Conservation (phyloP, 306 rosid species). For the Acacia crassicarpa region DNA sequence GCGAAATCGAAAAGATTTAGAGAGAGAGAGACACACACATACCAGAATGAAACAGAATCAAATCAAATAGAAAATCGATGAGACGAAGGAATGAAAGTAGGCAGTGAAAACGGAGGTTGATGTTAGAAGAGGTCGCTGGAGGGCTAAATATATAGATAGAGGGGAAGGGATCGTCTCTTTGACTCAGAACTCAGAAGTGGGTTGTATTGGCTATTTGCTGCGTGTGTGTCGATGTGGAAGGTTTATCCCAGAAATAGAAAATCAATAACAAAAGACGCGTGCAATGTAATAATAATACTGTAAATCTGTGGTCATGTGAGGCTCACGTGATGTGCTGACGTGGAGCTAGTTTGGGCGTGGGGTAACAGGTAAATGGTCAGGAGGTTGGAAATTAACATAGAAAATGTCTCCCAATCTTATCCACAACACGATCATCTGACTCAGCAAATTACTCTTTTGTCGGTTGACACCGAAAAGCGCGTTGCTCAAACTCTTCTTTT, state of each 20-base stretch:
- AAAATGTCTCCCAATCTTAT: conserved; percentile 6
- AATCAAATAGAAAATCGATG: conserved; percentile 7
- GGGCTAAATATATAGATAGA: conserved; percentile 39
- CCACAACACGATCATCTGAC: conserved; percentile 33
- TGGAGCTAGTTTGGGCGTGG: background rate
- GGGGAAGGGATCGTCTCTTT: background rate
- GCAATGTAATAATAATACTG: background rate
- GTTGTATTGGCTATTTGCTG: background rate
- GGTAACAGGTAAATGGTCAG: background rate
- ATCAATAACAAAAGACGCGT: background rate
- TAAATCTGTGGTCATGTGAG: background rate
- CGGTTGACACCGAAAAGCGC: background rate
- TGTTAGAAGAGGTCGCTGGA: background rate
- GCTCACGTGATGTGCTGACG: conserved; percentile 7
- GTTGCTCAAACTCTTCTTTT: background rate
- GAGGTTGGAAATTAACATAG: background rate
- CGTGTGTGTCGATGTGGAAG: conserved; percentile 48
- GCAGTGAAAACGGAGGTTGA: conserved; percentile 33
- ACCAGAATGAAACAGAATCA: conserved; percentile 27
- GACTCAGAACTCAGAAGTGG: background rate
- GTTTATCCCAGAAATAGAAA: conserved; percentile 47
- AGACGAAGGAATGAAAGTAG: conserved; percentile 19
- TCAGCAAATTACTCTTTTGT: conserved; percentile 24
- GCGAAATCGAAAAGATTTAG: background rate
- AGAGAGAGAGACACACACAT: background rate